phyloP scores from a whole-genome alignment of 192 early-diverging fungal genomes.

The Coemansia erecta region DNA sequence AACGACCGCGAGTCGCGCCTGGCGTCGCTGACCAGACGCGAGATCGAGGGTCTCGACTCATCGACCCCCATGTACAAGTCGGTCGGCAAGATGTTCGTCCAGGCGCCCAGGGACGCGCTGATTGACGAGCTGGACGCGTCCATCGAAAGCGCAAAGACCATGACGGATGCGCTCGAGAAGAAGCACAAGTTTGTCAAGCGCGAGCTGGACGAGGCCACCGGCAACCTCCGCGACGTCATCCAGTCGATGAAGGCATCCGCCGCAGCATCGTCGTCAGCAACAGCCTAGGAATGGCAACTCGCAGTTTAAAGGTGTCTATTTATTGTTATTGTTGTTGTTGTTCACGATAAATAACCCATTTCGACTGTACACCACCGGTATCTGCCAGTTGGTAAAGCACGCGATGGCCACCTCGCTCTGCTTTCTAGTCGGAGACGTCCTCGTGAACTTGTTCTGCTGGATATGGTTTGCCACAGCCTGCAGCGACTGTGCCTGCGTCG shows the following conservation, averaged over 20 bases:
- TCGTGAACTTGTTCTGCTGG: not conserved
- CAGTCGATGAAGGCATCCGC: conserved; percentile 11
- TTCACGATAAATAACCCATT: not conserved
- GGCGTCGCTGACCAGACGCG: conserved; percentile 42
- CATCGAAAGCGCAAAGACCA: conserved; percentile 6
- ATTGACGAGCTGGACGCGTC: conserved; percentile 33
- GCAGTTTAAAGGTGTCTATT: too few species aligned
- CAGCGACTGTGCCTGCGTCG: conserved; percentile 13
- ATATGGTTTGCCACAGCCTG: conserved; percentile 1
- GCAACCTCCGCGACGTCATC: conserved; percentile 38
- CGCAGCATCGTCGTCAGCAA: not conserved
- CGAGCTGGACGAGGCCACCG: conserved; percentile 35
- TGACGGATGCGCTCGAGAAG: conserved; percentile 41
- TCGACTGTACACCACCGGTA: not conserved
- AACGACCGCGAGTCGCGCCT: conserved; percentile 50
- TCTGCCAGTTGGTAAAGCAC: conserved; percentile 21
- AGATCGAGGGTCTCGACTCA: conserved; percentile 34
- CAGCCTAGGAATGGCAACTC: not conserved
- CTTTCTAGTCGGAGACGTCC: not conserved
- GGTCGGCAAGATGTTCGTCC: conserved; percentile 54
- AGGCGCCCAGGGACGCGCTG: conserved; percentile 29
- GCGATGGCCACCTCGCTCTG: conserved; percentile 22
- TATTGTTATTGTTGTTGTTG: conserved; percentile 1
- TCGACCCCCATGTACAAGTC: conserved; percentile 40
- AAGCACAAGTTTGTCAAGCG: conserved; percentile 53